Conservation (phyloP, 768 basidiomycete species). For the Termitomyces sp. region DNA sequence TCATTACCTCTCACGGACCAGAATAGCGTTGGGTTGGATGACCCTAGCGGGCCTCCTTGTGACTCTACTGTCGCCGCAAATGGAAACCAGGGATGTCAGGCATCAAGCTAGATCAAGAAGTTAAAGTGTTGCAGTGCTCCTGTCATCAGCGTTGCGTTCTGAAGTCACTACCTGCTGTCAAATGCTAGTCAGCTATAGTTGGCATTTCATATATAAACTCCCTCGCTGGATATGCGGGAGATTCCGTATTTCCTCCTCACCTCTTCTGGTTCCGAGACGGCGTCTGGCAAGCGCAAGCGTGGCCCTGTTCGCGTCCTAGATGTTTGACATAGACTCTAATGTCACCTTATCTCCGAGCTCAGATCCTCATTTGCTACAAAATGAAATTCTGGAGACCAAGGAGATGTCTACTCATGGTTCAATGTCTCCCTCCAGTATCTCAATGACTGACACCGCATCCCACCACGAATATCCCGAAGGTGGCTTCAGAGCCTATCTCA, state of each 20-base stretch:
- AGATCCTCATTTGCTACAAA: slow-evolving; percentile 1
- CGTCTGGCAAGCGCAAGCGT: neutral
- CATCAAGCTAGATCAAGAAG: neutral
- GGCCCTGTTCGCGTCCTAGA: neutral
- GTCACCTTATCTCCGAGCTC: slow-evolving; percentile 2
- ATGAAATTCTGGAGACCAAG: neutral
- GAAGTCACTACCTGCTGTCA: slow-evolving; percentile 1
- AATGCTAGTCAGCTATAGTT: slow-evolving; percentile 2
- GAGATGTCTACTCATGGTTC: neutral
- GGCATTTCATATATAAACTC: slow-evolving; percentile 7
- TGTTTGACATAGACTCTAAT: slow-evolving; percentile 11
- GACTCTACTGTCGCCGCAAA: neutral
- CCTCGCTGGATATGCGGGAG: neutral
- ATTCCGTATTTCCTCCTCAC: neutral
- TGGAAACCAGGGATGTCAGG: neutral
- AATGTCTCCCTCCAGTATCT: slow-evolving; percentile 6
- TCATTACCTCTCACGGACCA: neutral
- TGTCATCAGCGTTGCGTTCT: neutral
- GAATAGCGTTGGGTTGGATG: no score
- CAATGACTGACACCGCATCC: slow-evolving; percentile 1
- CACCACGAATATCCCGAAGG: slow-evolving; percentile 20
- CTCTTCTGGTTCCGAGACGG: neutral
- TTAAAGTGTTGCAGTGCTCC: slow-evolving; percentile 3
- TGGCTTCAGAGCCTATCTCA: slow-evolving; percentile 33
- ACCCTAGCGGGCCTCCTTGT: neutral